phyloP scores from a whole-genome alignment of 352 stramenopile genomes.

The Phytophthora tubulina region DNA sequence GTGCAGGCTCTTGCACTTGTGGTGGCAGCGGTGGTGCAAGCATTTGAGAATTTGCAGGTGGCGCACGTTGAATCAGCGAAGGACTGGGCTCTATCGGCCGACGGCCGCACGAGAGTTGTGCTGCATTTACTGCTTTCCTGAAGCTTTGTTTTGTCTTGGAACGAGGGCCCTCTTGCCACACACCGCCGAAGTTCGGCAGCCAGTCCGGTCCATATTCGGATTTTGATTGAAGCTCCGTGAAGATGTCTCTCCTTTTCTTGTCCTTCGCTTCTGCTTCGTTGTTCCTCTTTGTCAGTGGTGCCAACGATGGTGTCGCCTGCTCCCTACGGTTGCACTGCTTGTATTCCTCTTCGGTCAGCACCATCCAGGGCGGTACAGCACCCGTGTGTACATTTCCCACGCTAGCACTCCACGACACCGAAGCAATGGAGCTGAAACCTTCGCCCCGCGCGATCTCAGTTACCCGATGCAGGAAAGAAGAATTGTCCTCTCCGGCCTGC shows the following conservation, averaged over 20 bases:
- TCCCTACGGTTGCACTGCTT: constrained; percentile 58
- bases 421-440: constrained; percentile 56
- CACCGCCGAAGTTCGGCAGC: constrained; percentile 81
- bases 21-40: not conserved
- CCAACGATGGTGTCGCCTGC: not conserved
- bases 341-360: constrained; percentile 77
- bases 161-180: constrained; percentile 79
- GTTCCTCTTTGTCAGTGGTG: not conserved
- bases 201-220: constrained; percentile 51
- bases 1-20: not conserved
- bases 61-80: not conserved
- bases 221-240: constrained; percentile 40
- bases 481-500: constrained; percentile 10
- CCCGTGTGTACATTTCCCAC: constrained; percentile 75
- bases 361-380: constrained; percentile 80
- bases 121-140: constrained; percentile 31
- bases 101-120: constrained; percentile 20
- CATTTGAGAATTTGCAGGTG: not conserved
- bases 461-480: constrained; percentile 48
- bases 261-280: constrained; percentile 7
- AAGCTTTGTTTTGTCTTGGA: constrained; percentile 71
- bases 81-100: not conserved
- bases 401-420: constrained; percentile 47
- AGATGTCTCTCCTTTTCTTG: constrained; percentile 46
- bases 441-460: constrained; percentile 56